These are phyloP conservation scores for Benincasa hispida DNA, from an alignment of 306 rosid genomes.

Conservation along the genomic window DNA sequence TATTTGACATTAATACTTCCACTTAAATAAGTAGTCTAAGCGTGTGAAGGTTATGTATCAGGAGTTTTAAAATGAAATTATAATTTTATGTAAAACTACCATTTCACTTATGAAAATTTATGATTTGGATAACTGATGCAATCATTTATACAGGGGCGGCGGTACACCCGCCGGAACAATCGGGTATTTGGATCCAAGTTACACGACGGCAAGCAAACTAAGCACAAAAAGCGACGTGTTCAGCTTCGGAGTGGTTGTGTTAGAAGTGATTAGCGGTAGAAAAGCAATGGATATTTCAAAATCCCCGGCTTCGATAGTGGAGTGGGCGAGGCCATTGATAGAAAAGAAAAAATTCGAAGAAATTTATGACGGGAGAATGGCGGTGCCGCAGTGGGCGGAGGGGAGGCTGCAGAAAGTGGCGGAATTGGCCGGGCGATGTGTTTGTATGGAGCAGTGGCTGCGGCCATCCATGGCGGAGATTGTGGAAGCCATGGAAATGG, in stretches of 20 bases:
- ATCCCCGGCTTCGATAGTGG: not conserved
- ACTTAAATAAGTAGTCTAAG: too few species aligned
- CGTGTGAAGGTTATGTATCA: too few species aligned
- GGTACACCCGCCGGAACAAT: not conserved
- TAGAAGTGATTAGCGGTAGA: not conserved
- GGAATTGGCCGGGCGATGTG: not conserved
- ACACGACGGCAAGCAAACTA: not conserved
- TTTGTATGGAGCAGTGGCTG: not conserved
- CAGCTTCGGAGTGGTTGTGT: not conserved
- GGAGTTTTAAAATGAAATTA: too few species aligned
- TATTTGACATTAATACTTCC: too few species aligned
- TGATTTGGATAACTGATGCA: too few species aligned
- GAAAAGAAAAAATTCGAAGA: not conserved
- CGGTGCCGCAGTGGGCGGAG: not conserved
- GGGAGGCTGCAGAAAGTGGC: not conserved
- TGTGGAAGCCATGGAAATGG: not conserved
- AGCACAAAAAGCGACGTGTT: not conserved
- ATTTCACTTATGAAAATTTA: too few species aligned
- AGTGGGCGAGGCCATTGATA: not conserved
- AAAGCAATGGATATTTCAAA: not conserved
- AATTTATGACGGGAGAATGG: not conserved
- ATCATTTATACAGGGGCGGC: not conserved
- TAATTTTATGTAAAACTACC: too few species aligned
- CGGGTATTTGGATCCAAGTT: not conserved
- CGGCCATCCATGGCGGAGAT: not conserved